Conservation (phyloP, 2,329 filamentous ascomycete species). For the Xylariaceae sp. region DNA sequence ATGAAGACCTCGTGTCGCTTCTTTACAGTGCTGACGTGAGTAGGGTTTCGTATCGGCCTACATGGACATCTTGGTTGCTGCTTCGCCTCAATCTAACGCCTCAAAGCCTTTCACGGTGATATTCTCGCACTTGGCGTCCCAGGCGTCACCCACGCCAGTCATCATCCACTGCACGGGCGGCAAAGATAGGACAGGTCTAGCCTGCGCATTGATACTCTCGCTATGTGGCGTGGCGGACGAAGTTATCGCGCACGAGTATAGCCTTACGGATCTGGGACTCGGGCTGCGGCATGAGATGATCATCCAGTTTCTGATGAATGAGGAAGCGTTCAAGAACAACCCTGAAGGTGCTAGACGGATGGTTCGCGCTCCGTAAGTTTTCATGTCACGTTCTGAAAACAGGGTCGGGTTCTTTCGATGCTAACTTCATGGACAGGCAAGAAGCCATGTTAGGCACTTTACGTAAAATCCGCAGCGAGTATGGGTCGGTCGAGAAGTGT, state of each 20-base stretch:
- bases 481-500: slow-evolving; percentile 65
- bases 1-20: neutral
- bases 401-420: neutral
- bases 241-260: slow-evolving; percentile 60
- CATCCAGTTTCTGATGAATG: slow-evolving; percentile 48
- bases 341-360: slow-evolving; percentile 44
- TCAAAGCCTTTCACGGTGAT: slow-evolving; percentile 19
- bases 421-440: slow-evolving; percentile 35
- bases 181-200: slow-evolving; percentile 68
- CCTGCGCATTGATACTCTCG: slow-evolving; percentile 61
- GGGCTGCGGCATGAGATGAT: slow-evolving; percentile 18
- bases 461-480: slow-evolving; percentile 57
- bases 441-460: slow-evolving; percentile 50
- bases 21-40: neutral
- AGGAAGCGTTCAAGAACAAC: slow-evolving; percentile 51
- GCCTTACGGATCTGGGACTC: slow-evolving; percentile 59
- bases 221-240: slow-evolving; percentile 58
- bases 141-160: slow-evolving; percentile 44
- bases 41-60: slow-evolving; percentile 24
- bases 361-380: slow-evolving; percentile 45
- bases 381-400: neutral
- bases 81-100: slow-evolving; percentile 11
- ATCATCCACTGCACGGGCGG: slow-evolving; percentile 68
- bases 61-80: slow-evolving; percentile 19
- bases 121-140: slow-evolving; percentile 17